phyloP scores from a whole-genome alignment of 202 grass and related monocot species.

The Schoenoplectus tabernaemontani region DNA sequence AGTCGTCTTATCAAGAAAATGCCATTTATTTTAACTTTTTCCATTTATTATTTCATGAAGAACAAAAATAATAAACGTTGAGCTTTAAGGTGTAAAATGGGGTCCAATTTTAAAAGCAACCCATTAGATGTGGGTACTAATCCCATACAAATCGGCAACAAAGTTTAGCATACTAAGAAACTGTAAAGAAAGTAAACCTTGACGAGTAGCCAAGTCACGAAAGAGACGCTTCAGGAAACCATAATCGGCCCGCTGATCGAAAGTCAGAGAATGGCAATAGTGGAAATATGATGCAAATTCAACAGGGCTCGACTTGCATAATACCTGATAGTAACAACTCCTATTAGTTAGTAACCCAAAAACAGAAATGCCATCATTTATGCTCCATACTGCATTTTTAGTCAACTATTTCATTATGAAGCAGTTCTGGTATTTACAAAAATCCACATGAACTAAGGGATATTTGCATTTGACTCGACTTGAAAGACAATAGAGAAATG shows the following conservation, averaged over 20 bases:
- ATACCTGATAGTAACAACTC: slow-evolving; percentile 39
- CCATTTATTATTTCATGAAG: neutral
- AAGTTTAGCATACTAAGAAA: neutral
- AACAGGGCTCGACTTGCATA: slow-evolving; percentile 76
- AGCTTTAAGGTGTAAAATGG: neutral
- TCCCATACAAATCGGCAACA: neutral
- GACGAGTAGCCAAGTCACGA: slow-evolving; percentile 51
- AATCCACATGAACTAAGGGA: neutral
- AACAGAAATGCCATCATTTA: neutral
- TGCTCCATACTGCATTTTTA: neutral
- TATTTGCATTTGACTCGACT: neutral
- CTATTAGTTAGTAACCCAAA: slow-evolving; percentile 20
- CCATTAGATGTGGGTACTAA: neutral
- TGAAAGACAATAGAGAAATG: neutral
- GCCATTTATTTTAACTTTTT: no score
- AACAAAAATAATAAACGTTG: neutral
- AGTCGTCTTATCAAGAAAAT: no score
- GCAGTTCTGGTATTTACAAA: neutral
- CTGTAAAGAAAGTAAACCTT: slow-evolving; percentile 48
- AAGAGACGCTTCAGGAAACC: slow-evolving; percentile 74
- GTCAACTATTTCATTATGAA: neutral
- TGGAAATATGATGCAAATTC: slow-evolving; percentile 92
- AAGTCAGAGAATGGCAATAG: slow-evolving; percentile 74
- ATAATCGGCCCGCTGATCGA: slow-evolving; percentile 87
- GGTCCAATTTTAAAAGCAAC: neutral